Conservation (phyloP, 495 filamentous ascomycete species). For the Bombardia bombarda region DNA sequence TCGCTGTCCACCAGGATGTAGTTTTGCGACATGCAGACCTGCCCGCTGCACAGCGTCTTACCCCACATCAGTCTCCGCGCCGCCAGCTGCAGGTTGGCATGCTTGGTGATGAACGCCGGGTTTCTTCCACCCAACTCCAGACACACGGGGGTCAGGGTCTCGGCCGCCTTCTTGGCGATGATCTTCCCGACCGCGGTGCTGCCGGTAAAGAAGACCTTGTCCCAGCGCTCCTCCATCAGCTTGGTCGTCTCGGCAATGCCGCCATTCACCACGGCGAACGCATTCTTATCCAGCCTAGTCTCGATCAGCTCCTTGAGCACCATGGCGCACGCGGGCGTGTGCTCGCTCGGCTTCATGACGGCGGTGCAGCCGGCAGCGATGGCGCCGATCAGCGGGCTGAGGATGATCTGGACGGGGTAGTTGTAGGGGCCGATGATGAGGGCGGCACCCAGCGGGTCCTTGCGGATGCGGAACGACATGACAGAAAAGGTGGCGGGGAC, state of each 20-base stretch:
- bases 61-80: constrained; percentile 81
- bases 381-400: constrained; percentile 78
- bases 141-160: constrained; percentile 79
- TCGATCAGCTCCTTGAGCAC: constrained; percentile 71
- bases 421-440: constrained; percentile 92
- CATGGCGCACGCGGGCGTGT: constrained; percentile 64
- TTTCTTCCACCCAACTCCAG: constrained; percentile 90
- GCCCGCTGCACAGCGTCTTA: constrained; percentile 77
- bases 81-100: constrained; percentile 71
- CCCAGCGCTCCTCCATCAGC: constrained; percentile 83
- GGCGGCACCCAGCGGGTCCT: constrained; percentile 79
- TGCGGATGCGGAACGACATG: constrained; percentile 68
- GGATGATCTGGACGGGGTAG: constrained; percentile 73
- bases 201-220: constrained; percentile 97
- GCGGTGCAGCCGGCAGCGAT: constrained; percentile 88
- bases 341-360: constrained; percentile 84
- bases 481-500: constrained; percentile 57
- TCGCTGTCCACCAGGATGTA: constrained; percentile 76
- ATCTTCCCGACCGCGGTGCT: constrained; percentile 69
- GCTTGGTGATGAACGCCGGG: constrained; percentile 80
- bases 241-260: constrained; percentile 69
- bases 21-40: constrained; percentile 84
- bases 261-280: constrained; percentile 75
- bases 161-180: constrained; percentile 85
- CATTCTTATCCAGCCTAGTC: constrained; percentile 64